A percentile compares a stretch with the other conserved stretches of the same genome.
phyloP scores from a whole-genome alignment of 2,329 filamentous ascomycete genomes.

The Nannizzia gypsea region DNA sequence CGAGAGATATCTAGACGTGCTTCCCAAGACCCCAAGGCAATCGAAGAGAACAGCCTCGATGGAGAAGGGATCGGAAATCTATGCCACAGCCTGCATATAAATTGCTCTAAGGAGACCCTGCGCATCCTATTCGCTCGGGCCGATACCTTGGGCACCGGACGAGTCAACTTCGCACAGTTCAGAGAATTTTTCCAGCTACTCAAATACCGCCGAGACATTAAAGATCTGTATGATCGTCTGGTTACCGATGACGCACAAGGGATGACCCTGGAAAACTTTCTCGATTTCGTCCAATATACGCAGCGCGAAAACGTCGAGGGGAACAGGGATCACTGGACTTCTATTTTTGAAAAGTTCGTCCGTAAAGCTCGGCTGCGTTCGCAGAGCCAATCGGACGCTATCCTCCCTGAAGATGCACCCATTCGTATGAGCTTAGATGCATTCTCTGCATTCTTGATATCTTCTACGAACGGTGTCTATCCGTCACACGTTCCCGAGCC shows the following conservation, averaged over 20 bases:
- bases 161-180: conserved; percentile 69
- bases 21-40: conserved; percentile 29
- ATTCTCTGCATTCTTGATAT: conserved; percentile 67
- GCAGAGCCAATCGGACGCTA: conserved; percentile 32
- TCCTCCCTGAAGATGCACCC: conserved; percentile 33
- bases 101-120: conserved; percentile 65
- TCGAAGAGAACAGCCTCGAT: conserved; percentile 60
- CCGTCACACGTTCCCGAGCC: conserved; percentile 49
- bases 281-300: conserved; percentile 57
- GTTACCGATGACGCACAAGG: conserved; percentile 49
- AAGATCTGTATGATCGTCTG: conserved; percentile 55
- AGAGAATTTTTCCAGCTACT: conserved; percentile 69
- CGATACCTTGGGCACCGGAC: conserved; percentile 51
- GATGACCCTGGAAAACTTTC: conserved; percentile 61
- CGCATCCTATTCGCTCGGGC: conserved; percentile 62
- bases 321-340: conserved; percentile 56
- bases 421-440: conserved; percentile 61
- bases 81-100: conserved; percentile 84
- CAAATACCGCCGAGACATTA: conserved; percentile 73
- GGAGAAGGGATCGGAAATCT: conserved; percentile 68
- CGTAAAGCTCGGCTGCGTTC: conserved; percentile 45
- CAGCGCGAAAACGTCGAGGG: conserved; percentile 66
- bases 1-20: conserved; percentile 65
- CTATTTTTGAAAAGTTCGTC: conserved; percentile 58
- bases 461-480: conserved; percentile 59